phyloP scores from a whole-genome alignment of 306 rosid genomes.

The Pyrus bretschneideri region DNA sequence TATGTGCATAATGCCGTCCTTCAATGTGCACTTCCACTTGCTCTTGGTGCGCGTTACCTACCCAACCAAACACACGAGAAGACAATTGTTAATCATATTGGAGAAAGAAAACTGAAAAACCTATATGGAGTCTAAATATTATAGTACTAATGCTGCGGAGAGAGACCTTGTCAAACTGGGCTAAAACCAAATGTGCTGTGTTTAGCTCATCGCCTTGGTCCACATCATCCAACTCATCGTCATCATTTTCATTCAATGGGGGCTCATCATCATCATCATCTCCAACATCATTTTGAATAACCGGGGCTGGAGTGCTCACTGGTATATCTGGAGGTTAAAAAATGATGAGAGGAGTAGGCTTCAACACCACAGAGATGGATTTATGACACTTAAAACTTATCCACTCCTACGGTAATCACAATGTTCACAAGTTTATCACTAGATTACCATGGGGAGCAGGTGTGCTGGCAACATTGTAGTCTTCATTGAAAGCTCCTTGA shows the following conservation, averaged over 20 bases:
- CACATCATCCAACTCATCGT: constrained; percentile 89
- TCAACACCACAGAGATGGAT: neutral
- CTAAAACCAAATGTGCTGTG: constrained; percentile 87
- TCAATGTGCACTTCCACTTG: constrained; percentile 93
- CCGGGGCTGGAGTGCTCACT: constrained; percentile 71
- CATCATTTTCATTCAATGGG: constrained; percentile 89
- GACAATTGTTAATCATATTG: neutral
- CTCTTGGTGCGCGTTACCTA: constrained; percentile 98
- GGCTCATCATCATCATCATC: constrained; percentile 86
- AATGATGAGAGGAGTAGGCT: constrained; percentile 2
- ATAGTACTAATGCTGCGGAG: neutral
- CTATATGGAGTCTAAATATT: neutral
- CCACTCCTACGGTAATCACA: constrained; percentile 14
- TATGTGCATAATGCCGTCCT: constrained; percentile 98
- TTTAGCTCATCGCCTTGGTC: constrained; percentile 82
- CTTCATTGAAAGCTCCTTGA: constrained; percentile 72
- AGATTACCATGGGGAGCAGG: constrained; percentile 83
- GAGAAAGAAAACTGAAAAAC: neutral
- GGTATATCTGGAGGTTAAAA: constrained; percentile 44
- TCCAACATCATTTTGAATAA: constrained; percentile 34
- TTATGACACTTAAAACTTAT: neutral
- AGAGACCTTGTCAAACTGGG: constrained; percentile 90
- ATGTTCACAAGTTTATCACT: constrained; percentile 9
- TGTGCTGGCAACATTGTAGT: constrained; percentile 87
- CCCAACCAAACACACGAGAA: constrained; percentile 13